These are phyloP conservation scores for Coemansia brasiliensis DNA, from an alignment of 192 early-diverging fungal genomes.

Conservation along the genomic window DNA sequence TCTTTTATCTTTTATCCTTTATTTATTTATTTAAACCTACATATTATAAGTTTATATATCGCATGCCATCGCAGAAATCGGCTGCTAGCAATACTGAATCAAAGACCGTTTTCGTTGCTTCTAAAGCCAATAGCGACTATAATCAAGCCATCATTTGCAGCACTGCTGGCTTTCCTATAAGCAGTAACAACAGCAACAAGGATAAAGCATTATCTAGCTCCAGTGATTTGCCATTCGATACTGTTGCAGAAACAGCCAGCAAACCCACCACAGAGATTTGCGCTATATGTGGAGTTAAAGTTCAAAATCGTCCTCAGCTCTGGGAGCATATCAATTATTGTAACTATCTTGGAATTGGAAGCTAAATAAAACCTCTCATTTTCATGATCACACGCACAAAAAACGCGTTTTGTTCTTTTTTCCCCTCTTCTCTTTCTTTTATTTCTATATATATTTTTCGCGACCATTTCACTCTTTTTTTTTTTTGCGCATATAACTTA, in stretches of 20 bases:
- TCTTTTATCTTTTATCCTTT: background rate
- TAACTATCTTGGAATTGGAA: conserved; percentile 21
- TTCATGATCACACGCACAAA: conserved; percentile 1
- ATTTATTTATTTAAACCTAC: background rate
- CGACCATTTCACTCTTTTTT: background rate
- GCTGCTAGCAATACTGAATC: background rate
- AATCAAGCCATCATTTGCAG: no score
- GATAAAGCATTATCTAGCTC: no score
- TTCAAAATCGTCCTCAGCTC: conserved; percentile 22
- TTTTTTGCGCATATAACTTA: background rate
- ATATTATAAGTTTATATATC: background rate
- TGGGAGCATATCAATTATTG: conserved; percentile 46
- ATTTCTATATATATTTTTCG: conserved; percentile 9
- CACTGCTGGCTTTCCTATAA: no score
- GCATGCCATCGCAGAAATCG: conserved; percentile 17
- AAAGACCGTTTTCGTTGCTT: background rate
- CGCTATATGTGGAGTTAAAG: conserved; percentile 34
- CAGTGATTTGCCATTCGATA: no score
- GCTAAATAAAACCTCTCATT: background rate
- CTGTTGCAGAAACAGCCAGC: no score
- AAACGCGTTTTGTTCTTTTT: background rate
- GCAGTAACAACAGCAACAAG: no score
- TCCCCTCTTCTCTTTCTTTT: background rate
- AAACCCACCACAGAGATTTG: conserved; percentile 13
- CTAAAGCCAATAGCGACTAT: background rate